Conservation (phyloP, 164 flowering plant genomes). For the Akebia trifoliata region DNA sequence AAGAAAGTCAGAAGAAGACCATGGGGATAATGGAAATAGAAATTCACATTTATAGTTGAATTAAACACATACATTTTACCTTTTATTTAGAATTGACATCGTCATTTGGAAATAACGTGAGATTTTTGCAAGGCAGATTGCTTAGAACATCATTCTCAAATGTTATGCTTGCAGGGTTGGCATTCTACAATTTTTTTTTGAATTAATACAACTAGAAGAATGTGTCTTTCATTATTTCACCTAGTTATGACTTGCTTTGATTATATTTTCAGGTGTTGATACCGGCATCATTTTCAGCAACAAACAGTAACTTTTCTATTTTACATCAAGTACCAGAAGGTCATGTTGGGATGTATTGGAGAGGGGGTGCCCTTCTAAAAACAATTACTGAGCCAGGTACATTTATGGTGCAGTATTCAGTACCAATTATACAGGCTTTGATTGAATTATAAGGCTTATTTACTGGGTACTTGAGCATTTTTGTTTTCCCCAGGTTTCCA, state of each 20-base stretch:
- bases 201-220: neutral
- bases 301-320: conserved; percentile 34
- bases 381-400: conserved; percentile 82
- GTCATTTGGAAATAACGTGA: neutral
- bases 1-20: neutral
- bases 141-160: neutral
- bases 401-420: neutral
- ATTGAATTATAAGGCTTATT: neutral
- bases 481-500: conserved; percentile 62
- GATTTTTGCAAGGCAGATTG: neutral
- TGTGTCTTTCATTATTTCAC: conserved; percentile 1
- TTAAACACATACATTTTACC: neutral
- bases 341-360: conserved; percentile 96
- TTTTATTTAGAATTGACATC: neutral
- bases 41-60: too few species aligned
- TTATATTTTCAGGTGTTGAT: conserved; percentile 17
- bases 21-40: too few species aligned
- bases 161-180: conserved; percentile 1
- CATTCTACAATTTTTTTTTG: neutral
- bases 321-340: conserved; percentile 98
- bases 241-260: conserved; percentile 8
- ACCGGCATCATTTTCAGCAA: conserved; percentile 11
- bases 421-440: neutral
- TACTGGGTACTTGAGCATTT: neutral
- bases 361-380: conserved; percentile 89